Conservation (phyloP, 2,329 filamentous ascomycete genomes). For the Hirsutella rhossiliensis region DNA sequence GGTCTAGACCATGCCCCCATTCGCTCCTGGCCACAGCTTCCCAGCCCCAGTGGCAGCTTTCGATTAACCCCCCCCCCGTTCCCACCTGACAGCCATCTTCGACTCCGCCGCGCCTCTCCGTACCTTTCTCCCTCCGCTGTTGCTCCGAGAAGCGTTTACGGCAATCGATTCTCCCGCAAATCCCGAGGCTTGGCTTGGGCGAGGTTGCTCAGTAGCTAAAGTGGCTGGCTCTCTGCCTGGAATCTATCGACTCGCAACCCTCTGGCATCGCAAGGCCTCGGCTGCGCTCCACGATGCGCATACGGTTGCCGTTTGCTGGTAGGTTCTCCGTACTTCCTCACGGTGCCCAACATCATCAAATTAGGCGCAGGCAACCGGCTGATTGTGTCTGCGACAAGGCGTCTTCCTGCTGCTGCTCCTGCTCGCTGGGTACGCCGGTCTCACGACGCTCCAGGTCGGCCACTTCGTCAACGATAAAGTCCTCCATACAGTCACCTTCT, state of each 20-base stretch:
- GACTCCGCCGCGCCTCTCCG: too few species aligned
- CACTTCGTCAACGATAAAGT: constrained; percentile 73
- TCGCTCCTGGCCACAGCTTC: neutral
- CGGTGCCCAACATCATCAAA: neutral
- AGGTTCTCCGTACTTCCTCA: constrained; percentile 18
- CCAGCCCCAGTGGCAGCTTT: neutral
- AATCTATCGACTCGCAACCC: too few species aligned
- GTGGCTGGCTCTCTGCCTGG: too few species aligned
- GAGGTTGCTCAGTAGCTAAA: too few species aligned
- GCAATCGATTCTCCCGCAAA: too few species aligned
- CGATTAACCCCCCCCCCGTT: neutral
- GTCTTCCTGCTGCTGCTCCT: constrained; percentile 60
- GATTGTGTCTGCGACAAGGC: constrained; percentile 31
- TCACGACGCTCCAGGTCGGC: constrained; percentile 50
- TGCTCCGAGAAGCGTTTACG: too few species aligned
- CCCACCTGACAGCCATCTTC: too few species aligned
- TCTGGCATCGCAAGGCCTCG: neutral
- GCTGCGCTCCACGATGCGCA: constrained; percentile 47
- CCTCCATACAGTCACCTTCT: constrained; percentile 80
- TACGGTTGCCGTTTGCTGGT: constrained; percentile 85
- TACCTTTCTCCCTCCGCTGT: too few species aligned
- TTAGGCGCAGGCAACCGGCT: constrained; percentile 2
- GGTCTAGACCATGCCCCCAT: neutral
- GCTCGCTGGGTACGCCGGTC: constrained; percentile 66
- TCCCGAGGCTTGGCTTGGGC: too few species aligned